Base-by-base conservation (phyloP, 495 filamentous ascomycete species). In the Haplographium delicatum region DNA sequence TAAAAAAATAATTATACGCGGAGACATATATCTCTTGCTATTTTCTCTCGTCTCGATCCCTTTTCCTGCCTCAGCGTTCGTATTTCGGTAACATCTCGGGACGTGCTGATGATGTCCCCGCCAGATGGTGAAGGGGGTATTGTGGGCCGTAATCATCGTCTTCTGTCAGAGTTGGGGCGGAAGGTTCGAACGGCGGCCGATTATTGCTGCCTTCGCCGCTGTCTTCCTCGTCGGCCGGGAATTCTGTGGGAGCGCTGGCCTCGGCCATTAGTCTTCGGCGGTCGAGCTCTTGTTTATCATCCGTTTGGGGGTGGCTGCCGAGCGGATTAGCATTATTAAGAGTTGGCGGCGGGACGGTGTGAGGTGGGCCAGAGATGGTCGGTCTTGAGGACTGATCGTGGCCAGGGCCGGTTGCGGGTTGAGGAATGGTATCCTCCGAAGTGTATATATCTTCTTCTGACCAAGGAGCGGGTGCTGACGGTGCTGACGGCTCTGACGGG, bases 201-300 rank as follows among this genome's bases (percentile, higher is more conserved):
- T 45, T 54, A 26, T 50, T 54, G 10, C 49, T 51, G 41, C 41
- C 53, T 7, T 34, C 50, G 33, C 50, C 47, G 42, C 54, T 44
- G 45, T 45, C 22, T 6, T 70, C 69, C n/a, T 70, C 72, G 28
- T 80, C 72, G 19, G 70, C 70, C 0, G 70, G 68, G 38, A 74
- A 69, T 20, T 73, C 67, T 11, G 72, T 63, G 8, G 89, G 90
- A 2, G 85, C 79, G 60, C 85, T 91, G 0, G 81, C 80, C 58
- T 89, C 82, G 51, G 76, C 74, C 40, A 91, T 68, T 4, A 96
- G 66, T 48, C 88, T 75, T 40, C 75, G 81, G 5, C 87, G 79
- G 60, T 95, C 88, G 18, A 89, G 72, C 59, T 95, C 91, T 58
- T 85, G 82, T 63, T 96, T 96, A 61, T 96, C 91, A 19, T 89